phyloP scores from a whole-genome alignment of 1,284 basidiomycete genomes.

The Boletus sp. region DNA sequence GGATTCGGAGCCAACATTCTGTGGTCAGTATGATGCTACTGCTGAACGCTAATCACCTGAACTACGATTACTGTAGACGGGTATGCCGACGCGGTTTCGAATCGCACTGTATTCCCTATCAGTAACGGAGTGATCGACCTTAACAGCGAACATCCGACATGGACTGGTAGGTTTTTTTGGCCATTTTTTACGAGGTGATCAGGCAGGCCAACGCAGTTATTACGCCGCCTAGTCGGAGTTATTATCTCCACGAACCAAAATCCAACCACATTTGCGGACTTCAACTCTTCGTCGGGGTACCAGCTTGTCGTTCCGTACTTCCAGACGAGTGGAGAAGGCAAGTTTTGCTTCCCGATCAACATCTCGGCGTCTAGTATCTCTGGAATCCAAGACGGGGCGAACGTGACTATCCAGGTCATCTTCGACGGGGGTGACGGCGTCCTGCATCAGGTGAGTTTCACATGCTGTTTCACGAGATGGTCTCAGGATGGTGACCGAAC shows the following conservation, averaged over 20 bases:
- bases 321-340: constrained; percentile 43
- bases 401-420: constrained; percentile 47
- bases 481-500: not conserved
- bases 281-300: constrained; percentile 40
- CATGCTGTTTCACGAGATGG: not conserved
- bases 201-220: constrained; percentile 2
- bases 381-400: constrained; percentile 44
- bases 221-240: constrained; percentile 34
- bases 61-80: constrained; percentile 37
- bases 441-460: constrained; percentile 46
- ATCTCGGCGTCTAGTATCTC: constrained; percentile 41
- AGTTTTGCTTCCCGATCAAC: constrained; percentile 52
- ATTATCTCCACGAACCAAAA: constrained; percentile 42
- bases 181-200: not conserved
- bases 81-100: constrained; percentile 38
- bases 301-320: constrained; percentile 40
- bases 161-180: constrained; percentile 32
- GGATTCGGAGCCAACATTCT: constrained; percentile 47
- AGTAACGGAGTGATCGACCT: constrained; percentile 41
- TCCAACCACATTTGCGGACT: constrained; percentile 52
- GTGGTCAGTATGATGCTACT: constrained; percentile 35
- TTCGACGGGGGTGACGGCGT: constrained; percentile 50
- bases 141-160: constrained; percentile 39
- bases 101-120: constrained; percentile 56
- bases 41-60: not conserved